Evolutionary conservation across 345 rosid genomes (phyloP), one percentile per base, ranked within the genome.

Genomic region (Salix arbutifolia): DNA sequence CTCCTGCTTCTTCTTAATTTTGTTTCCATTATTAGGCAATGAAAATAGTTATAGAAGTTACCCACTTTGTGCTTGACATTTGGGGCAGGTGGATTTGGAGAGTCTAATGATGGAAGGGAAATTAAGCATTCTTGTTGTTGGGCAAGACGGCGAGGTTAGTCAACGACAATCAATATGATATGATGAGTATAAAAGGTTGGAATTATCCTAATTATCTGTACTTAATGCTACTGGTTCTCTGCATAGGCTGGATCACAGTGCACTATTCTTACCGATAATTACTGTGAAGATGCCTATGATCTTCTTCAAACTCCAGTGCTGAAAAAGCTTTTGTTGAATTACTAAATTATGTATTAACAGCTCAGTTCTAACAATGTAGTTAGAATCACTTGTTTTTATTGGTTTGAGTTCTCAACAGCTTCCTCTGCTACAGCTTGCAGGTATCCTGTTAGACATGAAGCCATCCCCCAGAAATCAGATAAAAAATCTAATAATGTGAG

Each of bases 211-310:
- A 13, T 46, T 46, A 46, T 46, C 50, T 3, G 50, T 46, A 46
- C 65, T 2, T 66, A 31, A 2, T 12, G 28, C 31, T 11, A 18
- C 14, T n/a, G 28, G 42, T 48, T 74, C 2, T 13, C 44, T 48
- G 1, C 28, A 37, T 66, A 76, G 78, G 78, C 70, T 13, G 65
- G 38, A 74, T 89, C 92, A 66, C 86, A 72, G 52, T 91, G 91
- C 83, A 84, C 94, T 19, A 73, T 84, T 77, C 89, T 91, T 5
- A 89, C 92, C 18, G 94, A 91, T 76, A 86, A 89, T 78, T 88
- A 83, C 77, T 89, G 92, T 77, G 94, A 91, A 82, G 92, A 85
- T 70, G 94, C 92, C 64, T 89, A 88, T 72, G 89, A 91, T 78
- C 80, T 89, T 73, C 90, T 91, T 33, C 84, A 88, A 80, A 85